Conservation (phyloP, 2,329 filamentous ascomycete genomes). For the Aspergillus chevalieri region DNA sequence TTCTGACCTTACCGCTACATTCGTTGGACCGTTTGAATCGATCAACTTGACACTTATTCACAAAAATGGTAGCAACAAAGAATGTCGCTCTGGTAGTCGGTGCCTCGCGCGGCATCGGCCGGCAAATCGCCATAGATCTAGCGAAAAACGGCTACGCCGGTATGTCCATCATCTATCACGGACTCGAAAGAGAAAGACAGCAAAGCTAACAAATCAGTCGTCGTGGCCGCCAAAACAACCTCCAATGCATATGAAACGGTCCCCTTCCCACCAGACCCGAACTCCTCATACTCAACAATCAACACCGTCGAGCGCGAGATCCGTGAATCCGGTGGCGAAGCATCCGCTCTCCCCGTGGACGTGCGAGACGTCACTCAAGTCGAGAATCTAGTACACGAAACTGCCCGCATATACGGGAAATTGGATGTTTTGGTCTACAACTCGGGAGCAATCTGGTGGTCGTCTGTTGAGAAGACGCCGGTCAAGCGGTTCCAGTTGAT, state of each 20-base stretch:
- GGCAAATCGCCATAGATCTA: slow-evolving; percentile 72
- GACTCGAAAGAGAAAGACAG: neutral
- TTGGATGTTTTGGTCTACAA: slow-evolving; percentile 78
- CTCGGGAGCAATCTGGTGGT: slow-evolving; percentile 80
- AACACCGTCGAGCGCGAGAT: slow-evolving; percentile 75
- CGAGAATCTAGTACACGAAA: slow-evolving; percentile 52
- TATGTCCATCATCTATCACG: slow-evolving; percentile 28
- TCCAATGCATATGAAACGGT: slow-evolving; percentile 53
- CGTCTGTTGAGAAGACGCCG: slow-evolving; percentile 64
- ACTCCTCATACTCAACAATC: slow-evolving; percentile 69
- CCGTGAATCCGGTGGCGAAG: slow-evolving; percentile 55
- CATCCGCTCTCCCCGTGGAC: slow-evolving; percentile 64
- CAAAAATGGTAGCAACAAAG: slow-evolving; percentile 14
- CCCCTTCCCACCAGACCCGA: slow-evolving; percentile 69
- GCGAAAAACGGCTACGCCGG: slow-evolving; percentile 65
- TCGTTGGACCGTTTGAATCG: neutral
- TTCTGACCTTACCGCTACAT: neutral
- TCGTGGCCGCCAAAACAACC: slow-evolving; percentile 69
- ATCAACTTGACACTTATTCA: neutral
- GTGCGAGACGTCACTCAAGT: slow-evolving; percentile 60
- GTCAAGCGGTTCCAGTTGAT: slow-evolving; percentile 72
- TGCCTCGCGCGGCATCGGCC: slow-evolving; percentile 72
- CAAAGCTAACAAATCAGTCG: slow-evolving; percentile 46
- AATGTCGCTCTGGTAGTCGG: slow-evolving; percentile 65
- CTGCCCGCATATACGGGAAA: slow-evolving; percentile 54